Evolutionary conservation across 1,284 basidiomycete genomes (phyloP).

Genomic region (Cutaneotrichosporon cyanovorans): DNA sequence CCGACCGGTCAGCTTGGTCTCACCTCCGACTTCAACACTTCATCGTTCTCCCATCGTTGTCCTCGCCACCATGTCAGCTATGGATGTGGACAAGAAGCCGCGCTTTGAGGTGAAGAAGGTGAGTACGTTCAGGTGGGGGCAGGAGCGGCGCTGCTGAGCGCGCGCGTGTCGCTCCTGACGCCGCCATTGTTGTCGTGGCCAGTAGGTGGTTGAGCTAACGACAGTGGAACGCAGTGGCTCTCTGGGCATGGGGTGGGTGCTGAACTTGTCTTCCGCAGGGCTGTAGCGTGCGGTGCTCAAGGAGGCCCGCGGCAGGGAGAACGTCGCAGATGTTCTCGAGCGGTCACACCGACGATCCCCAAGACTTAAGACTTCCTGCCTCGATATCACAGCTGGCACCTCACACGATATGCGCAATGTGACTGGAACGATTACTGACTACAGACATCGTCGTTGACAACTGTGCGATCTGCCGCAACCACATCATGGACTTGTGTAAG

Average conservation of each 20-base stretch:
- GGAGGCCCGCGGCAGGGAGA: no score
- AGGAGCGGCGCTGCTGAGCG: neutral
- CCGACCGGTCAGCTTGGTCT: no score
- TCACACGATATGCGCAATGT: conserved; percentile 3
- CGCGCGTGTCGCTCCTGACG: neutral
- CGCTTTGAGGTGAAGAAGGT: conserved; percentile 98
- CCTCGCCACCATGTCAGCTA: no score
- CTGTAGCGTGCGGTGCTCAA: no score
- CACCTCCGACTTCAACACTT: no score
- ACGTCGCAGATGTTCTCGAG: no score
- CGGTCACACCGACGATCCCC: fast-evolving
- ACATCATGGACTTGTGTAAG: conserved; percentile 97
- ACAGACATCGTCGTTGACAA: conserved; percentile 91
- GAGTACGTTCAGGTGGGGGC: no score
- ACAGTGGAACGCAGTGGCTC: conserved; percentile 91
- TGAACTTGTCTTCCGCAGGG: no score
- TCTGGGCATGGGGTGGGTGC: conserved; percentile 93
- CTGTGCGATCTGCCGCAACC: conserved; percentile 91
- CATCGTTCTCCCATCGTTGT: no score
- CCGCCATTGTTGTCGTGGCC: conserved; percentile 7
- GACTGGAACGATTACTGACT: conserved; percentile 15
- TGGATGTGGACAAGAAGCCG: conserved; percentile 34
- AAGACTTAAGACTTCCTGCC: no score
- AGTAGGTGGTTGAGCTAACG: neutral
- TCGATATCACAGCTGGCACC: neutral